Percentiles rank a stretch among this genome's conserved stretches.
These are phyloP conservation scores for Penicillium fuscoglaucum DNA, from an alignment of 2,329 filamentous ascomycete genomes.

Conservation along the genomic window DNA sequence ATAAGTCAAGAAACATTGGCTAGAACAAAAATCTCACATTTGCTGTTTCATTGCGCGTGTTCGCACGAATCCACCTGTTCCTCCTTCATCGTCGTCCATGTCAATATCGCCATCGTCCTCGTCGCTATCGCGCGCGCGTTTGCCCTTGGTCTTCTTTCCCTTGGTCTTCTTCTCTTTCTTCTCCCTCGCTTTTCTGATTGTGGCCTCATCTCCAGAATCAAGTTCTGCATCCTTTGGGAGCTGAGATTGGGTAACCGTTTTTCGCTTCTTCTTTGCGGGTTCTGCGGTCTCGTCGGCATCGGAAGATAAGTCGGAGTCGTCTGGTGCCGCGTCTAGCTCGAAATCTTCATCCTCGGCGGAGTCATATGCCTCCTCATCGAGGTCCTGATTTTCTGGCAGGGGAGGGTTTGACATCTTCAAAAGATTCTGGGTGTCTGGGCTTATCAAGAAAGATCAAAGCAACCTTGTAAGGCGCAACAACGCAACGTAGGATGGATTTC, in stretches of 20 bases:
- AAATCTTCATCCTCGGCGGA: conserved; percentile 44
- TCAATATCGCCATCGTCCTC: conserved; percentile 43
- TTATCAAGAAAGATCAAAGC: conserved; percentile 1
- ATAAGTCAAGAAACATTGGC: background rate
- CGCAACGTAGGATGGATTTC: conserved; percentile 16
- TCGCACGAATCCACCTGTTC: conserved; percentile 53
- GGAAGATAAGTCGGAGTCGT: conserved; percentile 38
- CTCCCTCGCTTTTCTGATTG: conserved; percentile 51
- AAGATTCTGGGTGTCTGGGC: background rate
- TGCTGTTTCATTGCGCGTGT: conserved; percentile 55
- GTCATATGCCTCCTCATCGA: conserved; percentile 39
- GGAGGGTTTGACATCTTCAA: conserved; percentile 20
- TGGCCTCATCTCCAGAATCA: conserved; percentile 58
- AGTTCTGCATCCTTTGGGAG: conserved; percentile 42
- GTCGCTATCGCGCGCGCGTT: conserved; percentile 28
- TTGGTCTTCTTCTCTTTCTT: conserved; percentile 44
- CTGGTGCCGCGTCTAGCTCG: conserved; percentile 35
- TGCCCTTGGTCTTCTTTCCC: conserved; percentile 33
- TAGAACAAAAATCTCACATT: conserved; percentile 38
- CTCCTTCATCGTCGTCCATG: conserved; percentile 45
- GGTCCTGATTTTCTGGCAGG: conserved; percentile 20
- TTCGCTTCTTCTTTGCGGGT: conserved; percentile 44
- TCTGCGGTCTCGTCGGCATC: conserved; percentile 33
- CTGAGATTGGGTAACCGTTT: conserved; percentile 27
- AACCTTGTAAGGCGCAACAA: background rate